A percentile compares a stretch with the other conserved stretches of the same genome.
These are phyloP conservation scores for Coccomyxa subellipsoidea DNA, from an alignment of 163 green algal genomes.

Conservation along the genomic window DNA sequence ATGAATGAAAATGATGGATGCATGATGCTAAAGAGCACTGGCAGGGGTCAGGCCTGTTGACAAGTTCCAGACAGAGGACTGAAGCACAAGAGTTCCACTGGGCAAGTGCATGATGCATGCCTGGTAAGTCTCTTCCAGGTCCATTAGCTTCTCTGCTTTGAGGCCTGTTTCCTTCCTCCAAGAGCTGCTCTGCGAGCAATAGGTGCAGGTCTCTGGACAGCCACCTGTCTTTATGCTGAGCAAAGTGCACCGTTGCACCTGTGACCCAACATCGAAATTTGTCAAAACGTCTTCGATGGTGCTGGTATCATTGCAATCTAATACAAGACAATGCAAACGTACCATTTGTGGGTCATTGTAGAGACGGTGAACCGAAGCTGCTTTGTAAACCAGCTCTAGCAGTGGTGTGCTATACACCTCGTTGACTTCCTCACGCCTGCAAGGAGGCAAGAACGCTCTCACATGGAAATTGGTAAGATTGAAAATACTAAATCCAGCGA, in stretches of 20 bases:
- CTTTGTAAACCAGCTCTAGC: constrained; percentile 90
- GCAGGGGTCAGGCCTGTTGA: too few species aligned
- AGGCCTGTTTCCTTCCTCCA: constrained; percentile 81
- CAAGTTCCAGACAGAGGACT: too few species aligned
- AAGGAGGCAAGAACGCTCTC: background rate
- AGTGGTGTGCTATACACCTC: constrained; percentile 90
- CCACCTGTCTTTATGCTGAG: constrained; percentile 99
- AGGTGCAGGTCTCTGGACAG: constrained; percentile 97
- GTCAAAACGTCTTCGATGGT: background rate
- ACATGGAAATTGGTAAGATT: too few species aligned
- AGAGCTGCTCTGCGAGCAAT: constrained; percentile 89
- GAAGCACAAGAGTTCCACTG: too few species aligned
- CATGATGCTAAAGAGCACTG: too few species aligned
- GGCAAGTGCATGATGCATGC: too few species aligned
- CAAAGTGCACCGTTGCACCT: constrained; percentile 98
- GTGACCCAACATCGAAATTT: background rate
- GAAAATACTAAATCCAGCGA: too few species aligned
- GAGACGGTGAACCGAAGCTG: constrained; percentile 85
- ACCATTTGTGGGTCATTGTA: constrained; percentile 91
- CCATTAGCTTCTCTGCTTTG: constrained; percentile 95
- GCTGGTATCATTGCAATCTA: too few species aligned
- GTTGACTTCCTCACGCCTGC: constrained; percentile 86
- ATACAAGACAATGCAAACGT: too few species aligned
- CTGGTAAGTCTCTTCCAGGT: constrained; percentile 90
- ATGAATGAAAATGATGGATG: too few species aligned